Conservation (phyloP, 2,329 filamentous ascomycete genomes). For the Metarhizium guizhouense region DNA sequence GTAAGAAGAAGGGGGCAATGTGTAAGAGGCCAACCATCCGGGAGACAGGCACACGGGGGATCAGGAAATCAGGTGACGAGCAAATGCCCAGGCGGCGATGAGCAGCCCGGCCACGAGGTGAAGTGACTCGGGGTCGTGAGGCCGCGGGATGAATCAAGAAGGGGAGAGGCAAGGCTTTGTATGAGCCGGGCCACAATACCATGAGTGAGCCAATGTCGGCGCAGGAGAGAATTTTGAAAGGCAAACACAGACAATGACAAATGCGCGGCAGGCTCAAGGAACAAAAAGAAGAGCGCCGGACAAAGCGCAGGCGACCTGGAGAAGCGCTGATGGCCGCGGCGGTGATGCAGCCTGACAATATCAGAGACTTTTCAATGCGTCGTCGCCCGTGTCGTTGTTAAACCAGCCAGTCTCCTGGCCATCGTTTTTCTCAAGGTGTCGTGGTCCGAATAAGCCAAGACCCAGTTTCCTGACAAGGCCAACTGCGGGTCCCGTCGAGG, state of each 20-base stretch:
- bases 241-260: constrained; percentile 6
- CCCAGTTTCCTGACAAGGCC: constrained; percentile 10
- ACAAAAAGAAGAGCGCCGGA: constrained; percentile 7
- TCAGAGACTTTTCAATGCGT: constrained; percentile 11
- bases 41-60: not conserved
- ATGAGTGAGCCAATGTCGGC: constrained; percentile 7
- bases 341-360: constrained; percentile 13
- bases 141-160: constrained; percentile 2
- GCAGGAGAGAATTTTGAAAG: constrained; percentile 7
- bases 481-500: constrained; percentile 3
- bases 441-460: constrained; percentile 30
- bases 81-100: not conserved
- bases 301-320: constrained; percentile 5
- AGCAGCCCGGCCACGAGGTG: not conserved
- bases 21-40: no score
- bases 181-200: constrained; percentile 2
- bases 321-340: constrained; percentile 6
- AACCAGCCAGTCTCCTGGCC: constrained; percentile 20
- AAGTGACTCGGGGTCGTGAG: constrained; percentile 1
- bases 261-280: constrained; percentile 1
- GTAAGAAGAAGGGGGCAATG: constrained; percentile 7
- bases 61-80: not conserved
- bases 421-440: constrained; percentile 29
- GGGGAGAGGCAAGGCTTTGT: constrained; percentile 4
- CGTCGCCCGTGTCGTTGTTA: constrained; percentile 2